These are phyloP conservation scores for Fraxinus angustifolia DNA, from an alignment of 305 asterid genomes.

Conservation along the genomic window DNA sequence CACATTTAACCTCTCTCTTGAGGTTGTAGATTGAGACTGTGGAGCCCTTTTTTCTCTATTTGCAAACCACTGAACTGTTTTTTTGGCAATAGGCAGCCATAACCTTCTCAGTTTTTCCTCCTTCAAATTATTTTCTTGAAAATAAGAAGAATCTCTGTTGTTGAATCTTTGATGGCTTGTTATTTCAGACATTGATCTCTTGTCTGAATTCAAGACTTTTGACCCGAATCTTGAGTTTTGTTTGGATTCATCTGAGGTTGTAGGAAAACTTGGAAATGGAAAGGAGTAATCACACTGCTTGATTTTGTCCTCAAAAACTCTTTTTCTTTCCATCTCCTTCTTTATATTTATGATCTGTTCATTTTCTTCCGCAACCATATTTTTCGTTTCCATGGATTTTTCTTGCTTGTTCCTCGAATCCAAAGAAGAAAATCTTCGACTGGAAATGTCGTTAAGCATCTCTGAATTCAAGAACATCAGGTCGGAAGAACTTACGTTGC, in stretches of 20 bases:
- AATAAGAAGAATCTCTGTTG: neutral
- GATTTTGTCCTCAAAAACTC: conserved; percentile 32
- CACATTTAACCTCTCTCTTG: conserved; percentile 20
- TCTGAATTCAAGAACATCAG: conserved; percentile 46
- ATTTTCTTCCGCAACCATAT: neutral
- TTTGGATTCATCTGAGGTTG: conserved; percentile 12
- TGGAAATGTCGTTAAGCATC: conserved; percentile 37
- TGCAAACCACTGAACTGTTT: conserved; percentile 65
- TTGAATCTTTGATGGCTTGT: conserved; percentile 45
- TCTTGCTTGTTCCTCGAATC: conserved; percentile 7
- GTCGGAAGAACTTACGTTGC: conserved; percentile 60
- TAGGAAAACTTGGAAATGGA: neutral
- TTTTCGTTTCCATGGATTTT: neutral
- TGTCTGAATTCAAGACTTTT: conserved; percentile 8
- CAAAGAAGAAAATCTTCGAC: conserved; percentile 19
- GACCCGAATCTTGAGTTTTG: neutral
- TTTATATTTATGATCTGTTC: conserved; percentile 23
- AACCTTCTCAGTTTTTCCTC: conserved; percentile 41
- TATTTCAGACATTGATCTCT: conserved; percentile 62
- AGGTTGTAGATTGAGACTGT: neutral
- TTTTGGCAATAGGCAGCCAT: conserved; percentile 67
- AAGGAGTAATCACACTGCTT: conserved; percentile 9
- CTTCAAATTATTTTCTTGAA: conserved; percentile 16
- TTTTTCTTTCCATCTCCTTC: conserved; percentile 34
- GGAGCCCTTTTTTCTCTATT: conserved; percentile 40